Percentiles rank a stretch among this genome's conserved stretches.
Conservation (phyloP, 805 yeast species). For the Candida michaelii region DNA sequence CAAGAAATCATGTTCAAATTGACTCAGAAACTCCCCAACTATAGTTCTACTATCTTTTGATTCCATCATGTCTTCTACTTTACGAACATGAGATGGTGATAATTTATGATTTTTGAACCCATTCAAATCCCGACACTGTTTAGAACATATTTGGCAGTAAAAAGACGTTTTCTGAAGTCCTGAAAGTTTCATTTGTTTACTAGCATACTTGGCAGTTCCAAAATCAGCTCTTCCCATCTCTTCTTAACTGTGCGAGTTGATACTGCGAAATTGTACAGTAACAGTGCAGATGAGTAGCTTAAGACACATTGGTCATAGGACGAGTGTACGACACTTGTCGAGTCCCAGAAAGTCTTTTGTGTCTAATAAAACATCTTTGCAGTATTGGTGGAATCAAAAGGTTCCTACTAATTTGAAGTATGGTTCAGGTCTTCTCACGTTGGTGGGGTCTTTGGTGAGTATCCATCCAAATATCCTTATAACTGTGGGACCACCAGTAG, state of each 20-base stretch:
- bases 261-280: too few species aligned
- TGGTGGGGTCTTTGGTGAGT: constrained; percentile 31
- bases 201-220: constrained; percentile 59
- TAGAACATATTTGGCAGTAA: constrained; percentile 89
- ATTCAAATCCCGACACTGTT: constrained; percentile 94
- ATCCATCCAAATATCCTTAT: constrained; percentile 36
- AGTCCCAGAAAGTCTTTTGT: constrained; percentile 34
- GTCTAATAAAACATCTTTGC: constrained; percentile 23
- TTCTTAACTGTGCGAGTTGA: too few species aligned
- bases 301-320: neutral
- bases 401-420: constrained; percentile 30
- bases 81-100: constrained; percentile 73
- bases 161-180: constrained; percentile 85
- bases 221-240: constrained; percentile 35
- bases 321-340: neutral
- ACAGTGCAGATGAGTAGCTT: too few species aligned
- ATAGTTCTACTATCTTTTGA: constrained; percentile 40
- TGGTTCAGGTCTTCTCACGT: constrained; percentile 23
- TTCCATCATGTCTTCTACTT: constrained; percentile 37
- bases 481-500: constrained; percentile 38
- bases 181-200: constrained; percentile 74
- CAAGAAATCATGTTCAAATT: constrained; percentile 66
- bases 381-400: constrained; percentile 25
- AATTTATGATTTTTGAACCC: constrained; percentile 90
- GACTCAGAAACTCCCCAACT: constrained; percentile 57